Conservation (phyloP, 331 rosid species). For the Quercus phellos region DNA sequence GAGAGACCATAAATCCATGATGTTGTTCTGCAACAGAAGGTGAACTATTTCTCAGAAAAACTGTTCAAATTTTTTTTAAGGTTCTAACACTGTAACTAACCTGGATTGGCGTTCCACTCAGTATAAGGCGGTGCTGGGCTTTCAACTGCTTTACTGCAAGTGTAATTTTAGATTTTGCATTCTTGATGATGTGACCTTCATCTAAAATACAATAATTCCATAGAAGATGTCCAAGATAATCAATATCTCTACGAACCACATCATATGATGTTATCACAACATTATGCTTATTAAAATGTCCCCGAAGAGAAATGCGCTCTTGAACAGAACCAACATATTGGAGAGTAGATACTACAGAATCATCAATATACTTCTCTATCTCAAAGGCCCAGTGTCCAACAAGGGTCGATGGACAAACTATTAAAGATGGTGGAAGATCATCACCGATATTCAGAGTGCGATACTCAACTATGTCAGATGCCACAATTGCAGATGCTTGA, state of each 20-base stretch:
- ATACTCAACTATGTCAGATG: constrained; percentile 78
- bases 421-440: constrained; percentile 70
- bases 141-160: constrained; percentile 89
- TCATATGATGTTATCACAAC: constrained; percentile 89
- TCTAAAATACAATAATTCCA: constrained; percentile 96
- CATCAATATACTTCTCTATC: constrained; percentile 89
- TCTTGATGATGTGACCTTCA: constrained; percentile 94
- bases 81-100: constrained; percentile 37
- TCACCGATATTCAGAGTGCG: constrained; percentile 33
- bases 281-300: constrained; percentile 64
- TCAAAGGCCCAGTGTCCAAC: constrained; percentile 99
- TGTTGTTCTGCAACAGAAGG: constrained; percentile 72
- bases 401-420: constrained; percentile 90
- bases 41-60: constrained; percentile 20
- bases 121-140: constrained; percentile 88
- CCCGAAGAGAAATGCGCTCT: constrained; percentile 64
- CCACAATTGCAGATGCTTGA: constrained; percentile 95
- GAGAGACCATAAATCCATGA: constrained; percentile 99
- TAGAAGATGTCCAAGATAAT: constrained; percentile 55
- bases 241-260: constrained; percentile 90
- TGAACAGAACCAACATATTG: constrained; percentile 92
- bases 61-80: background rate
- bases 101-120: constrained; percentile 99
- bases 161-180: constrained; percentile 91
- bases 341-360: constrained; percentile 68